Base-by-base conservation (phyloP, 176 grass and related monocot species). In the Eremochloa ophiuroides region DNA sequence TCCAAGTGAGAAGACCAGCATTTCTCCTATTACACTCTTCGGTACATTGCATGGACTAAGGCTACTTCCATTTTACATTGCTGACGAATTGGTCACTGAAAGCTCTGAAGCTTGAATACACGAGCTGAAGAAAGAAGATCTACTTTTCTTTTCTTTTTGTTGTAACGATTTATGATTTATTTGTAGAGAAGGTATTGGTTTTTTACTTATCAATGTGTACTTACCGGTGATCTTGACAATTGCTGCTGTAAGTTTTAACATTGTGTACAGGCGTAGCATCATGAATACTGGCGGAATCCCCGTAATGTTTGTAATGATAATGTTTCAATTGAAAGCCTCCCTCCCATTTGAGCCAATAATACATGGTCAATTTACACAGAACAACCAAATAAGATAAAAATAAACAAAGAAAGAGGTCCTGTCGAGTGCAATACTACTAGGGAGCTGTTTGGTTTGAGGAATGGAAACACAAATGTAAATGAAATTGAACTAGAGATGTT, bases 241-340 rank as follows among this genome's bases (percentile, higher is more conserved):
- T 83, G 74, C 79, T 74, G 40, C 40, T 86, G 83, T 83, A 79
- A 90, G 79, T 61, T 69, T 86, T 78, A 79, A 82, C 60, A 83
- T 61, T 83, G 67, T 90, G 88, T 90, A 90, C 88, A 90, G 88
- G 72, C 64, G 69, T 89, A 89, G 73, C 48, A 75, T 86, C 62
- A 80, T 75, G 70, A 86, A 69, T 82, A 89, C 44, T 56, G 34
- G 44, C 8, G 23, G 44, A 85, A 77, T 8, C 15, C 15, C 44
- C 22, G 12, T 55, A 58, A 72, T 73, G 61, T 82, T 23, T 85
- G 78, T 78, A 82, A 89, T 86, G 87, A 75, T 80, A 75, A 60
- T 87, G 34, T 68, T 80, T 64, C 58, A 73, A 14, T 38, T 42
- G 35, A 38, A 59, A 78, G 65, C n/a, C 20, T 62, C 37, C 31